Conservation (phyloP, 2,329 filamentous ascomycete species). For the Fusarium ramigenum region DNA sequence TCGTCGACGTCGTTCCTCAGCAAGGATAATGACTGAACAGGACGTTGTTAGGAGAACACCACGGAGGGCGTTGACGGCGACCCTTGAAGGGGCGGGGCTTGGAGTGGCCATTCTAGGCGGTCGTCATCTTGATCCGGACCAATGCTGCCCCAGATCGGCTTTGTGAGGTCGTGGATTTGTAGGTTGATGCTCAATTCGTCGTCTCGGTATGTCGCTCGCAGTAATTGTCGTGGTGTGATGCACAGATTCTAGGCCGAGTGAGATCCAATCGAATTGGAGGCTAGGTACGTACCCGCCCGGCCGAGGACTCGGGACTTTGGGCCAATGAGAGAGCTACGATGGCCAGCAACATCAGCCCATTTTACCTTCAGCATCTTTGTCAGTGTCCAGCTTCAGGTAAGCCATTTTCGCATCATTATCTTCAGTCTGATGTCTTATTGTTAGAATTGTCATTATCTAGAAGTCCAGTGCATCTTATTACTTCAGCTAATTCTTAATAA, state of each 20-base stretch:
- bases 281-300: conserved; percentile 1
- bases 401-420: background rate
- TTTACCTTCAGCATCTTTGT: background rate
- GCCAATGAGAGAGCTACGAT: conserved; percentile 18
- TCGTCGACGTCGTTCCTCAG: conserved; percentile 66
- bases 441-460: background rate
- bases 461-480: background rate
- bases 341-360: background rate
- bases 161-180: background rate
- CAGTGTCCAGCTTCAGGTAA: background rate
- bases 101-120: conserved; percentile 55
- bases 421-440: background rate
- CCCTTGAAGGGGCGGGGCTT: conserved; percentile 63
- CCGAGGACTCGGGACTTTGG: background rate
- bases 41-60: conserved; percentile 66
- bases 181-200: conserved; percentile 35
- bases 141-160: background rate
- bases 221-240: conserved; percentile 38
- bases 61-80: conserved; percentile 64
- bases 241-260: conserved; percentile 11
- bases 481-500: background rate
- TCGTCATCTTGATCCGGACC: conserved; percentile 39
- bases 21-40: conserved; percentile 63
- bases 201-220: conserved; percentile 34
- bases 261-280: conserved; percentile 18